Base-by-base conservation (phyloP, 1,139 yeast genomes). In the Zygosaccharomyces sapae region DNA sequence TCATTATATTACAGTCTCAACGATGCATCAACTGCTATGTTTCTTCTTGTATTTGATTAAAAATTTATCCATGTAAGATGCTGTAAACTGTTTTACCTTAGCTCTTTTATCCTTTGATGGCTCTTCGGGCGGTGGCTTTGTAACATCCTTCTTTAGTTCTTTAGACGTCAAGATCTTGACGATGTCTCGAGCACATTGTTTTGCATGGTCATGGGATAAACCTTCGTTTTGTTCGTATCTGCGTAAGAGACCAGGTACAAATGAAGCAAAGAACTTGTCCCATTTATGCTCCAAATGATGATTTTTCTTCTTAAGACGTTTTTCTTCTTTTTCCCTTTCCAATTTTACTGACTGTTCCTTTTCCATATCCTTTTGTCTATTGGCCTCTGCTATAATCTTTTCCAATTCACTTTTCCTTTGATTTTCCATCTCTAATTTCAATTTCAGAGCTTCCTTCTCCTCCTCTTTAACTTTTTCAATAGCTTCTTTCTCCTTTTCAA, bases 231-330 rank as follows among this genome's bases (percentile, higher is more conserved):
- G 64, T 20, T 80, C 84, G 63, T 83, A 81, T 55, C 79, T 79
- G 55, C 82, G 81, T 45, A 90, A 73, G 57, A 85, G 68, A 59
- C 89, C 89, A 3, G 97, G 97, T 16, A 92, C 85, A 57, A 79
- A 74, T 24, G 75, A 69, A 2, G 97, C 97, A 65, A 92, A 80
- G 27, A 76, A 66, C 42, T 69, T 72, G 16, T 75, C 74, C 89
- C 90, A 86, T 56, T 71, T 71, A 50, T 70, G 66, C 47, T 73
- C 79, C 34, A 58, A 16, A 33, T 53, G 46, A 37, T 52, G 56
- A 40, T 51, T 55, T 50, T 54, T 60, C 46, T 48, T 54, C 43
- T 51, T 50, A 30, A 47, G 33, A 42, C 47, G 52, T 34, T 47
- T 49, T 44, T 54, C 61, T 47, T 53, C 58, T 49, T 54, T 60